Evolutionary conservation across 768 basidiomycete species (phyloP), one percentile per base, ranked within the genome.

Genomic region (Psilocybe sp.): DNA sequence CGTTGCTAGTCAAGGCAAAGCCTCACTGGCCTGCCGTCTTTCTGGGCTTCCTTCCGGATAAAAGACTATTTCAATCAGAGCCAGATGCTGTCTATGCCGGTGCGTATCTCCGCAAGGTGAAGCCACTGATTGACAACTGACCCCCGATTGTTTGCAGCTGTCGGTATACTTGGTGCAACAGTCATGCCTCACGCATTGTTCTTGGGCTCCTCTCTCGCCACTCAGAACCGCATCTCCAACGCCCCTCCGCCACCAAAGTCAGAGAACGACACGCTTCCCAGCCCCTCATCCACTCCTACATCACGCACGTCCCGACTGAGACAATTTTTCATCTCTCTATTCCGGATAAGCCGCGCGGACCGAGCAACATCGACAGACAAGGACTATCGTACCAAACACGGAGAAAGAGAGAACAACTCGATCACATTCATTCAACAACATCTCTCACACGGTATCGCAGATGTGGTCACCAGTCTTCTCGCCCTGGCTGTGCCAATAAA

Each of bases 401-500:
- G 69, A 6, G 75, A 82, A 49, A 66, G 75, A 51, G 68, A 78
- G 50, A 80, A 82, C 55, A 77, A 76, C 52, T 46, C 70, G 1
- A 60, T 76, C 2, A 35, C 51, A 31, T 82, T 85, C 50, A 60
- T 84, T 41, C 67, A 57, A 16, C 69, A 77, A 15, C 84, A 85
- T 58, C 67, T 86, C n/a, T 62, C 65, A 23, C 81, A 84, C 53
- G 74, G 76, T 1, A 70, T 80, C 57, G 67, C 75, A 47, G 85
- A 90, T 57, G 72, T 89, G 10, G 69, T 79, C 10, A 53, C 71
- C 34, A 81, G 80, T 53, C 67, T 92, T 35, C 63, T 91, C 37
- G 79, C 79, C 2, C 71, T 92, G 47, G 91, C 91, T 0, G 75
- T 92, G 13, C 74, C 85, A 13, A 88, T 92, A 66, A 92, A 92